Base-by-base conservation (phyloP, 306 rosid genomes). In the Hylodesmum podocarpum region DNA sequence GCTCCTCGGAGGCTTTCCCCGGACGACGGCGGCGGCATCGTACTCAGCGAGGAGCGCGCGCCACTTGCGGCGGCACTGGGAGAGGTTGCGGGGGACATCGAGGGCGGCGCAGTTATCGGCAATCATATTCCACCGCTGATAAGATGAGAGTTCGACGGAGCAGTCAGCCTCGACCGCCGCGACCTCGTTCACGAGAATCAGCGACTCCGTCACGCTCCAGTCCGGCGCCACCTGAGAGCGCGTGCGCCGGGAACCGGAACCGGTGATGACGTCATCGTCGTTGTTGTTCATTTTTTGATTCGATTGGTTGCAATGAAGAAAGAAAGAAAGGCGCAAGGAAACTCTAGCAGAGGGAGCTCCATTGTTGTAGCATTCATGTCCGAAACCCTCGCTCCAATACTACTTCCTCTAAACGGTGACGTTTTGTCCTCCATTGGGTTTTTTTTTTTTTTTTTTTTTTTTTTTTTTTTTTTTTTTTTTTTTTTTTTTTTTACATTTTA, bases 161-260 rank as follows among this genome's bases (percentile, higher is more conserved):
- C 92, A 90, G n/a, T 92, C 92, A 24, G 94, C 89, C 66, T 92
- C 96, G n/a, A 92, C 94, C 21, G 96, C 91, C 0, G 90, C 86
- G 46, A 88, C 66, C 70, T 88, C 94, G 78, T 90, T 92, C 31
- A 88, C 92, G 16, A 93, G 92, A 65, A 89, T 85, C 28, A 90
- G 89, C 12, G 83, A 53, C 12, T 87, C 96, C 6, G 80, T 76
- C 5, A 84, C 57, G 6, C 81, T 72, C 97, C 94, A 93, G 19
- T 86, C 96, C 0, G 94, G 96, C 0, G 87, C 90, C 47, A 57
- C 87, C 69, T 90, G 96, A 0, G 92, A 92, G 1, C 96, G 92
- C 15, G 96, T 92, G 36, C 88, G 76, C 11, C 91, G 81, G 13
- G 34, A 15, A 2, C 13, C 66, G 22, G 27, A 33, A 57, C 13